Conservation (phyloP, 805 yeast genomes). For the Barnettozyma sucrosica region DNA sequence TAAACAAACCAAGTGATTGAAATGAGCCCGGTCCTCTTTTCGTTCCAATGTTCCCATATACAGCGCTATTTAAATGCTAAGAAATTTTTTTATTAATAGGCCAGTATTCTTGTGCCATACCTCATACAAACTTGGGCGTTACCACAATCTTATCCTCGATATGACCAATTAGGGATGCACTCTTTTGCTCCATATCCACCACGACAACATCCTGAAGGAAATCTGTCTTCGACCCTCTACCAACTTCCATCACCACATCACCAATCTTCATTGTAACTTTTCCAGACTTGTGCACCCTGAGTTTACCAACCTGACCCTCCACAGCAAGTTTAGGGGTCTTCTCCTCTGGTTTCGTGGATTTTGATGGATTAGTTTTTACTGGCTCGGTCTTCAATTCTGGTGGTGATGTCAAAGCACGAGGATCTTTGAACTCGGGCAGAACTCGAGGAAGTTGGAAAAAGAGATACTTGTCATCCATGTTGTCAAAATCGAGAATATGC, state of each 20-base stretch:
- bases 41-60: no score
- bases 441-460: constrained; percentile 35
- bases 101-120: neutral
- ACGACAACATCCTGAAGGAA: constrained; percentile 71
- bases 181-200: constrained; percentile 35
- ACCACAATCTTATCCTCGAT: constrained; percentile 51
- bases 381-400: constrained; percentile 6
- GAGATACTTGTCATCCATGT: constrained; percentile 30
- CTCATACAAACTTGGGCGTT: constrained; percentile 41
- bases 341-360: constrained; percentile 1
- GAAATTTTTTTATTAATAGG: no score
- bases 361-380: neutral
- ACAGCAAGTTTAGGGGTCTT: constrained; percentile 8
- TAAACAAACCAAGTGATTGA: neutral
- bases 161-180: constrained; percentile 47
- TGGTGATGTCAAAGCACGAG: constrained; percentile 9
- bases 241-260: constrained; percentile 58
- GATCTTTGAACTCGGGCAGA: constrained; percentile 30
- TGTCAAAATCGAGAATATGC: constrained; percentile 24
- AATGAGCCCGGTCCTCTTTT: no score
- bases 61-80: neutral
- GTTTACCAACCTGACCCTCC: constrained; percentile 63
- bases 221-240: constrained; percentile 61
- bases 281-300: constrained; percentile 81
- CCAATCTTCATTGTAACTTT: constrained; percentile 72